phyloP scores from a whole-genome alignment of 2,329 filamentous ascomycete species.

The Curvularia sp. region DNA sequence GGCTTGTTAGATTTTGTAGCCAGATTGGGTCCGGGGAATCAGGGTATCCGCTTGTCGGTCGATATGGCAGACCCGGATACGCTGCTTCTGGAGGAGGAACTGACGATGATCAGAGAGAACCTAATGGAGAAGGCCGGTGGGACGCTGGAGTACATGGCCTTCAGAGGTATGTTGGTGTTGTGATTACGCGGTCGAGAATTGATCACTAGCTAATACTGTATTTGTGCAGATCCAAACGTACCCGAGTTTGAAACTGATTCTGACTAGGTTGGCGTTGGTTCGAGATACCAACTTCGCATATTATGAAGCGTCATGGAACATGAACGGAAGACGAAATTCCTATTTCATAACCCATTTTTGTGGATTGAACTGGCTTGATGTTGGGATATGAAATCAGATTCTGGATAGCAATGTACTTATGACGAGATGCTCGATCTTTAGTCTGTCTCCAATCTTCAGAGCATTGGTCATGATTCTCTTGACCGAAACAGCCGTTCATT shows the following conservation, averaged over 20 bases:
- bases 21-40: slow-evolving; percentile 51
- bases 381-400: neutral
- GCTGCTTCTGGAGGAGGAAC: slow-evolving; percentile 50
- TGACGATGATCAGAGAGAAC: slow-evolving; percentile 48
- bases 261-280: slow-evolving; percentile 40
- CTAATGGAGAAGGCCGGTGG: slow-evolving; percentile 53
- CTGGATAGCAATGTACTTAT: neutral
- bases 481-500: neutral
- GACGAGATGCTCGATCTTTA: neutral
- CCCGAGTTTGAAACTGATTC: slow-evolving; percentile 56
- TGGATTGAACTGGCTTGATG: neutral
- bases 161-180: slow-evolving; percentile 49
- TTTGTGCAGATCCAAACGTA: slow-evolving; percentile 52
- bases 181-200: neutral
- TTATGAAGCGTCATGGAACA: neutral
- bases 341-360: neutral
- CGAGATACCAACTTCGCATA: neutral
- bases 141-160: slow-evolving; percentile 53
- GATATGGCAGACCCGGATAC: slow-evolving; percentile 56
- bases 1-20: slow-evolving; percentile 58
- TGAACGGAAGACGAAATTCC: neutral
- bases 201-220: slow-evolving; percentile 10
- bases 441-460: neutral
- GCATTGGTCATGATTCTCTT: neutral
- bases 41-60: slow-evolving; percentile 53